A percentile compares a stretch with the other conserved stretches of the same genome.
phyloP scores from a whole-genome alignment of 352 stramenopile species.

The Pythium insidiosum region DNA sequence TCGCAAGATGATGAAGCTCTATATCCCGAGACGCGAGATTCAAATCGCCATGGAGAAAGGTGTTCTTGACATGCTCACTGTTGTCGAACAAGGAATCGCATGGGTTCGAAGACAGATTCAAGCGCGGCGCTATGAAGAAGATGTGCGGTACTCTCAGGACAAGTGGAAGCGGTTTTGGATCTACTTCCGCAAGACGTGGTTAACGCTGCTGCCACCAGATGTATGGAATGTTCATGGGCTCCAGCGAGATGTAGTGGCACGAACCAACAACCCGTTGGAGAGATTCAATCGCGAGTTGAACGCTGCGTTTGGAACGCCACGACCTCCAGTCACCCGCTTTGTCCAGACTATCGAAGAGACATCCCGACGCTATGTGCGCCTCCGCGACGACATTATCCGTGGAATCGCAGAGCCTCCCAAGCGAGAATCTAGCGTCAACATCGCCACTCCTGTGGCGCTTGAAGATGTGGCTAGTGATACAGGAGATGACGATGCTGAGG shows the following conservation, averaged over 20 bases:
- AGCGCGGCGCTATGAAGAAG: background rate
- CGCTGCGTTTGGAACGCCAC: background rate
- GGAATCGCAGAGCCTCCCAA: background rate
- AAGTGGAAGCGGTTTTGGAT: slow-evolving; percentile 2
- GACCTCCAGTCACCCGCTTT: background rate
- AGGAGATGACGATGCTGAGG: too few species aligned
- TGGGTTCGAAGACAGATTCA: background rate
- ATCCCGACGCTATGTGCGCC: background rate
- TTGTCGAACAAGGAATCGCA: slow-evolving; percentile 2
- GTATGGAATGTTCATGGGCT: slow-evolving; percentile 5
- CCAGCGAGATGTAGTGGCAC: background rate
- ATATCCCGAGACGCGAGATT: background rate
- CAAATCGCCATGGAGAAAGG: slow-evolving; percentile 4
- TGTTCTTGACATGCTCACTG: slow-evolving; percentile 6
- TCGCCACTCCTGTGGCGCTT: too few species aligned
- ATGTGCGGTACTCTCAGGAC: background rate
- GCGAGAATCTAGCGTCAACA: too few species aligned
- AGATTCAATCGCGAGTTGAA: slow-evolving; percentile 7
- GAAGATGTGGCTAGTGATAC: too few species aligned
- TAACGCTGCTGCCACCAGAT: background rate
- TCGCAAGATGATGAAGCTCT: slow-evolving; percentile 6
- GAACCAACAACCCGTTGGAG: slow-evolving; percentile 10
- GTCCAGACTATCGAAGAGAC: slow-evolving; percentile 4
- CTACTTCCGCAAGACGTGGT: slow-evolving; percentile 5
- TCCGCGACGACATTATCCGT: background rate